phyloP scores from a whole-genome alignment of 2,329 filamentous ascomycete species.

The Fusarium sulawesiense region DNA sequence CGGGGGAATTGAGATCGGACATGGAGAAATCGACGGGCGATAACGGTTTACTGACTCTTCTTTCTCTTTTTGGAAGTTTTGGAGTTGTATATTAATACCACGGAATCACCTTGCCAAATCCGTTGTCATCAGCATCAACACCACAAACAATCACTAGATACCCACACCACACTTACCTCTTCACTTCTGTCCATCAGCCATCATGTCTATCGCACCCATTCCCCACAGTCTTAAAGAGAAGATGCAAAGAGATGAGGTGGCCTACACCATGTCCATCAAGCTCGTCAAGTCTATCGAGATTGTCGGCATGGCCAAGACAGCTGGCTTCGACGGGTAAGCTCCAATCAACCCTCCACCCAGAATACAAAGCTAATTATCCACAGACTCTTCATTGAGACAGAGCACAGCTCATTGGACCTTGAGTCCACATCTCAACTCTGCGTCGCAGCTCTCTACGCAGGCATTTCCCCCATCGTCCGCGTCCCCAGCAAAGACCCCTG shows the following conservation, averaged over 20 bases:
- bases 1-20: background rate
- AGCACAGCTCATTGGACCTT: slow-evolving; percentile 52
- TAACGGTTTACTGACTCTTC: no score
- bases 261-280: slow-evolving; percentile 48
- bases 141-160: background rate
- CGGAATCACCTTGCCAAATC: background rate
- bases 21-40: background rate
- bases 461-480: slow-evolving; percentile 46
- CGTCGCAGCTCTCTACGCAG: slow-evolving; percentile 45
- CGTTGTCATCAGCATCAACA: background rate
- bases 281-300: slow-evolving; percentile 48
- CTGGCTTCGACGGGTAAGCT: slow-evolving; percentile 47
- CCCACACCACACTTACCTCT: no score
- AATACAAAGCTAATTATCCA: background rate
- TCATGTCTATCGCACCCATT: slow-evolving; percentile 37
- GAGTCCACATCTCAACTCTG: slow-evolving; percentile 50
- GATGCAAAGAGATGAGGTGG: slow-evolving; percentile 42
- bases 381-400: slow-evolving; percentile 52
- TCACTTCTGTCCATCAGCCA: background rate
- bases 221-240: slow-evolving; percentile 20
- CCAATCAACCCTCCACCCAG: background rate
- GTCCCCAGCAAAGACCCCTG: slow-evolving; percentile 43
- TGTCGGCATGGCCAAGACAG: slow-evolving; percentile 50
- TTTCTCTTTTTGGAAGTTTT: fast-evolving
- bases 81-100: slow-evolving; percentile 19